Conservation (phyloP, 1,284 basidiomycete genomes). For the Meripilus lineatus region DNA sequence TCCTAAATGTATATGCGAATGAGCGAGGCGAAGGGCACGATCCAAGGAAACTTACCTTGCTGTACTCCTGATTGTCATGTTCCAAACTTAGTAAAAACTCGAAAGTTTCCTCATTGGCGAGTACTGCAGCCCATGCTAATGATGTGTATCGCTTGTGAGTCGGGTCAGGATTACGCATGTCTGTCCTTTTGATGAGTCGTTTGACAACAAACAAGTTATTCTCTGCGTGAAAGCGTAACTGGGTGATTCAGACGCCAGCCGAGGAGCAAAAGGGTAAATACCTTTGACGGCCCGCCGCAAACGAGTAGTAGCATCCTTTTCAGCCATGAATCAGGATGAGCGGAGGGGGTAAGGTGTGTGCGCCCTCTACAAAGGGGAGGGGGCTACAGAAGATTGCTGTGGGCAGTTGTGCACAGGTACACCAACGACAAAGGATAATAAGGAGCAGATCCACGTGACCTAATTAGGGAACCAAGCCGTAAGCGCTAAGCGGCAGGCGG, state of each 20-base stretch:
- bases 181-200: constrained; percentile 73
- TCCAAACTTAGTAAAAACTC: constrained; percentile 80
- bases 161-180: constrained; percentile 86
- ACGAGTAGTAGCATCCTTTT: constrained; percentile 72
- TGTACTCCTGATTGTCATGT: constrained; percentile 88
- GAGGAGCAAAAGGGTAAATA: constrained; percentile 21
- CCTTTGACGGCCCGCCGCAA: constrained; percentile 79
- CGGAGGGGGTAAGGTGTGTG: constrained; percentile 10
- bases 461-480: not conserved
- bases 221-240: constrained; percentile 47
- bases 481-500: not conserved
- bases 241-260: constrained; percentile 8
- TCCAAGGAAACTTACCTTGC: constrained; percentile 54
- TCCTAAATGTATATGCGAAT: constrained; percentile 46
- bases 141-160: constrained; percentile 73
- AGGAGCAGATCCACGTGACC: constrained; percentile 6
- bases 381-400: constrained; percentile 14
- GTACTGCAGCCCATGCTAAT: constrained; percentile 82
- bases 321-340: constrained; percentile 50
- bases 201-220: constrained; percentile 89
- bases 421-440: constrained; percentile 6
- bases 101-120: constrained; percentile 85
- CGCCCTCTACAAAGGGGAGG: constrained; percentile 10
- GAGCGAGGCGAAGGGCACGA: constrained; percentile 1
- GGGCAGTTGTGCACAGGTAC: constrained; percentile 7